Conservation (phyloP, 2,329 filamentous ascomycete genomes). For the Coleophoma cylindrospora region DNA sequence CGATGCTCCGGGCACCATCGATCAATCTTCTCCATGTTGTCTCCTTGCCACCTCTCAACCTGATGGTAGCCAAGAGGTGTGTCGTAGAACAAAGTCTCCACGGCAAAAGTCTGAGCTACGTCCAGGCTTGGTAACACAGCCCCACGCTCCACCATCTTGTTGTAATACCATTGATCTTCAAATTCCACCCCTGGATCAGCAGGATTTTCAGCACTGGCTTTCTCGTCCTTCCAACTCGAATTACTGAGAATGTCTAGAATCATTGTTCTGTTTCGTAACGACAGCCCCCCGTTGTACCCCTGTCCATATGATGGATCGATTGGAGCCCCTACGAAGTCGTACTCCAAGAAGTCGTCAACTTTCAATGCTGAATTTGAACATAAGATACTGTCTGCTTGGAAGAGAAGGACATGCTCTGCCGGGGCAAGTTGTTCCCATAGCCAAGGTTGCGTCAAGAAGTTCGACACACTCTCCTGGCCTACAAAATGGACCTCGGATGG, state of each 20-base stretch:
- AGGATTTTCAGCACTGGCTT: slow-evolving; percentile 1
- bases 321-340: slow-evolving; percentile 29
- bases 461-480: slow-evolving; percentile 25
- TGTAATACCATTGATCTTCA: slow-evolving; percentile 12
- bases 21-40: slow-evolving; percentile 2
- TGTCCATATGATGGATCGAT: slow-evolving; percentile 14
- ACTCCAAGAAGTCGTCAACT: slow-evolving; percentile 24
- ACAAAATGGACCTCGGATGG: slow-evolving; percentile 26
- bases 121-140: slow-evolving; percentile 5
- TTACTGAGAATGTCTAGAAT: slow-evolving; percentile 20
- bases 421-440: slow-evolving; percentile 26
- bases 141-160: slow-evolving; percentile 3
- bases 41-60: slow-evolving; percentile 4
- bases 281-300: slow-evolving; percentile 28
- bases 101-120: slow-evolving; percentile 7
- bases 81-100: slow-evolving; percentile 8
- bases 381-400: slow-evolving; percentile 25
- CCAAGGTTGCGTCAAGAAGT: slow-evolving; percentile 26
- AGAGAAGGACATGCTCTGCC: slow-evolving; percentile 24
- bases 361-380: slow-evolving; percentile 18
- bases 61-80: slow-evolving; percentile 9
- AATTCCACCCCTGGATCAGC: slow-evolving; percentile 12
- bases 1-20: slow-evolving; percentile 10
- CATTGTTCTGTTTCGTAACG: slow-evolving; percentile 25
- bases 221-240: slow-evolving; percentile 9